Conservation (phyloP, 176 grass and related monocot species). For the Oryza coarctata region DNA sequence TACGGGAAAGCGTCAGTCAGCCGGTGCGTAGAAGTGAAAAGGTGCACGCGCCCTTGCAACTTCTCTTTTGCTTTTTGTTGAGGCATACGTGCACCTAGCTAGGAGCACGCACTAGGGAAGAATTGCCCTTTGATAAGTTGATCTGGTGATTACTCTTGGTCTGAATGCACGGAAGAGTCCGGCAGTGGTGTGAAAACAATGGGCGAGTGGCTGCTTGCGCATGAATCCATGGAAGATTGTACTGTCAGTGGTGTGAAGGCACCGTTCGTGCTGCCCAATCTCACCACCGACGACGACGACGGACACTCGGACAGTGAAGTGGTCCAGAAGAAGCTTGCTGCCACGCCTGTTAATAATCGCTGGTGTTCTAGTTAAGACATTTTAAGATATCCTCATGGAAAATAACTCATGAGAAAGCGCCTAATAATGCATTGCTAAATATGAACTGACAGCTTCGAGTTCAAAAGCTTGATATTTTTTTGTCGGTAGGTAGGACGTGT, state of each 20-base stretch:
- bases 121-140: not conserved
- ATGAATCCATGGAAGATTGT: not conserved
- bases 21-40: not conserved
- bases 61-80: not conserved
- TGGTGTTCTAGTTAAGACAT: not conserved
- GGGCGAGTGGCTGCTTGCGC: not conserved
- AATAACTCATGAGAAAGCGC: no score
- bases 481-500: not conserved
- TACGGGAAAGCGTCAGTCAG: not conserved
- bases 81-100: not conserved
- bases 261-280: constrained; percentile 19
- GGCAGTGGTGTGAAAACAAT: not conserved
- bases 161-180: not conserved
- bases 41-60: constrained; percentile 15
- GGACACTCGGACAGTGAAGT: not conserved
- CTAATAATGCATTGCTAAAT: not conserved
- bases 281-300: not conserved
- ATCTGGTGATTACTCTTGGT: constrained; percentile 23
- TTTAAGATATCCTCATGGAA: not conserved
- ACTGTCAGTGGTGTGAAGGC: not conserved
- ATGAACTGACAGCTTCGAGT: not conserved
- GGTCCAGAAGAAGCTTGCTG: not conserved
- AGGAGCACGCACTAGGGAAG: not conserved
- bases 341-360: not conserved
- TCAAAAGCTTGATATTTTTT: not conserved